Percentiles rank a stretch among this genome's conserved stretches.
Conservation (phyloP, 345 rosid genomes). For the Iberis pinnata region DNA sequence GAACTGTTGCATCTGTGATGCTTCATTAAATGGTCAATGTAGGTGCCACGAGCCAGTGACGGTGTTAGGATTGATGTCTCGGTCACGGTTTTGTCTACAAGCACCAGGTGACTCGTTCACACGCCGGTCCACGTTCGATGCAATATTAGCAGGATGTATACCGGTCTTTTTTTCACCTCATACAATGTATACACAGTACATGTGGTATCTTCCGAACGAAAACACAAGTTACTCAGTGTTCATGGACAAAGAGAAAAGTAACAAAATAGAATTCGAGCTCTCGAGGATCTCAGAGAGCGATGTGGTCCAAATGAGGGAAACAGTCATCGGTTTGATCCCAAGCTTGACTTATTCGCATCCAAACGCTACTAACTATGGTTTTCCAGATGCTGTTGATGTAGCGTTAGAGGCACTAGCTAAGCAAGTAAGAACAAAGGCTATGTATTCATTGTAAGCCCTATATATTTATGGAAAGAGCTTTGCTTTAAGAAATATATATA, state of each 20-base stretch:
- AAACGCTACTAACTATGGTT: constrained; percentile 14
- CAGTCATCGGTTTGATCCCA: constrained; percentile 15
- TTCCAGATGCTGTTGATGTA: constrained; percentile 25
- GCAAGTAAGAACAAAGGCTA: not conserved
- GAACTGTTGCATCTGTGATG: no score
- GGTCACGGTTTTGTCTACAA: constrained; percentile 37
- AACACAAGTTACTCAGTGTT: constrained; percentile 35
- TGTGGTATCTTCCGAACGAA: constrained; percentile 45
- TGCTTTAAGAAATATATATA: no score
- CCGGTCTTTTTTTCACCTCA: constrained; percentile 52
- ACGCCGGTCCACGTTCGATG: constrained; percentile 45
- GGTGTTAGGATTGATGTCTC: constrained; percentile 23
- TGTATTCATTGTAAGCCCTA: not conserved
- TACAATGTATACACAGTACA: constrained; percentile 43
- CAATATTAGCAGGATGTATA: constrained; percentile 48
- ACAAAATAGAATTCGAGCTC: constrained; percentile 19
- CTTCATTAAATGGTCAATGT: constrained; percentile 13
- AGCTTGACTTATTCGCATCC: constrained; percentile 20
- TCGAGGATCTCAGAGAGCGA: constrained; percentile 14
- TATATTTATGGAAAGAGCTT: no score
- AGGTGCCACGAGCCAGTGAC: constrained; percentile 21
- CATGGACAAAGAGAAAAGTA: constrained; percentile 22
- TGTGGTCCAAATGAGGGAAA: constrained; percentile 13
- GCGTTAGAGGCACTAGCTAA: constrained; percentile 16
- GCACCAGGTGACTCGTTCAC: constrained; percentile 52